These are phyloP conservation scores for Cryptococcus jaspeensis DNA, from an alignment of 1,284 basidiomycete genomes.

Conservation along the genomic window DNA sequence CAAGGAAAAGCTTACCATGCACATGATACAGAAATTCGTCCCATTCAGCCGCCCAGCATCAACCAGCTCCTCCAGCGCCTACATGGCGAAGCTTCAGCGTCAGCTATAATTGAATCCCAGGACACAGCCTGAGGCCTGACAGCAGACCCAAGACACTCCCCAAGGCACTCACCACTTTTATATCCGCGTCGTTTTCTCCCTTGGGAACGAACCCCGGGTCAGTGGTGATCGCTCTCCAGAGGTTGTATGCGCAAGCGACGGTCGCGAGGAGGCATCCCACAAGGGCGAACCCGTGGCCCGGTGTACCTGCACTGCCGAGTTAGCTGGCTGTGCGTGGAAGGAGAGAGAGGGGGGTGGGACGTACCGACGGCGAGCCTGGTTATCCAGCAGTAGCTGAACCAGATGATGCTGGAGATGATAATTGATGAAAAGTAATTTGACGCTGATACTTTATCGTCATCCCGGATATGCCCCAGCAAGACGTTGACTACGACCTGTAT, in stretches of 20 bases:
- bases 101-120: not conserved
- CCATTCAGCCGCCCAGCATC: constrained; percentile 86
- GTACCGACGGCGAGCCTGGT: constrained; percentile 49
- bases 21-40: constrained; percentile 91
- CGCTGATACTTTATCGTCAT: constrained; percentile 45
- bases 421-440: constrained; percentile 88
- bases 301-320: constrained; percentile 58
- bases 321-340: not conserved
- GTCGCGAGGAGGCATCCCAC: constrained; percentile 70
- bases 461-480: constrained; percentile 32
- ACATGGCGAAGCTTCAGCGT: constrained; percentile 1
- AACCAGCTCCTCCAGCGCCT: constrained; percentile 87
- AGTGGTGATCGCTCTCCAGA: constrained; percentile 81
- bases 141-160: not conserved
- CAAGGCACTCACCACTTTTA: constrained; percentile 71
- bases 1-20: constrained; percentile 60
- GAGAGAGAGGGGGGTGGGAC: not conserved
- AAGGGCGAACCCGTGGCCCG: constrained; percentile 72
- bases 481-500: constrained; percentile 30
- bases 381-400: constrained; percentile 82
- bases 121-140: too few species aligned
- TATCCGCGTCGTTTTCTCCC: constrained; percentile 69
- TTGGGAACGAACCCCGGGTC: constrained; percentile 89
- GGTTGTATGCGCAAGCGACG: constrained; percentile 77
- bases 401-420: constrained; percentile 78